Evolutionary conservation across 2,329 filamentous ascomycete species (phyloP), one percentile per base, ranked within the genome.

Genomic region (Calycina herbarum): DNA sequence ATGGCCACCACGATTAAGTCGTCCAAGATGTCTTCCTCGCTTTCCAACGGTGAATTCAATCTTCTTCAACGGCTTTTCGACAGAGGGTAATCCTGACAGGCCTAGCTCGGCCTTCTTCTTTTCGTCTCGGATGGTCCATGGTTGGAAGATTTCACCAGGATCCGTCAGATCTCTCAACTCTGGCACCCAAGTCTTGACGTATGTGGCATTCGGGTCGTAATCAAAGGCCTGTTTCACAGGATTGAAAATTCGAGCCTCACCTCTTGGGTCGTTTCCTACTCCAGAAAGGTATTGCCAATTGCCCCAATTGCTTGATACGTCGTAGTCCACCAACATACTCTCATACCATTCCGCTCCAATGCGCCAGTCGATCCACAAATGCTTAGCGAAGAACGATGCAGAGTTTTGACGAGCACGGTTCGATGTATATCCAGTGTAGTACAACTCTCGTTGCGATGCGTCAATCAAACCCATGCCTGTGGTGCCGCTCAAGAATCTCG

Each of bases 271-370:
- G 69, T 93, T 94, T 7, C 92, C 91, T 0, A 94, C 90, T 0
- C 91, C 91, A 0, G 91, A 84, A 0, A 92, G 86, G 67, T 94
- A 94, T 76, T 93, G 90, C 91, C 91, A 94, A 72, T 93, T 93
- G 10, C 87, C 87, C 90, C 90, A 94, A 70, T 94, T 94, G 66
- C 84, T 89, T 15, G 85, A 86, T 0, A 90, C 83, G 70, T 94
- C 91, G 74, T 94, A 93, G 74, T 95, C 92, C 35, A 89, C 81
- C 2, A 94, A 81, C 73, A 90, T 79, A 74, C 84, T 86, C 75
- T 94, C 91, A 73, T 94, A 94, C 89, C 90, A 94, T 75, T 94
- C 91, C 0, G 91, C 92, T 0, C 91, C 92, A 15, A 91, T 82
- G 0, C 90, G 85, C 92, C 92, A 95, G 76, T 94, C 91, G 27